These are phyloP conservation scores for Ogataea paradorogensis DNA, from an alignment of 805 yeast species.

Conservation along the genomic window DNA sequence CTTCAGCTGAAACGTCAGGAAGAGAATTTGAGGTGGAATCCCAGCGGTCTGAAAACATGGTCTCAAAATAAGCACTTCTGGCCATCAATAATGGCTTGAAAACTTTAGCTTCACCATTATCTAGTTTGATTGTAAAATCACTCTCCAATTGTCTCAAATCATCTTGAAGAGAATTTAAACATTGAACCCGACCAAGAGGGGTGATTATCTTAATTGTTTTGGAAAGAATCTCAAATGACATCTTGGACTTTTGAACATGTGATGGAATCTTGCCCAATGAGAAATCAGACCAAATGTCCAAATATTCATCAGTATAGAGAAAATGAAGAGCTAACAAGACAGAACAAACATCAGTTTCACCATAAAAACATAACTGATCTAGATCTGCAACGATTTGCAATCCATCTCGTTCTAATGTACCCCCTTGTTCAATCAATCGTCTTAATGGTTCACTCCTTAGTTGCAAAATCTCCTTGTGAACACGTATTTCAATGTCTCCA, in stretches of 20 bases:
- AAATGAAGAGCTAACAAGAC: constrained; percentile 44
- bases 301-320: constrained; percentile 45
- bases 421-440: not conserved
- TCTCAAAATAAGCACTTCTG: constrained; percentile 63
- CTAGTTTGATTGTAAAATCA: constrained; percentile 39
- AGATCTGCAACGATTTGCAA: constrained; percentile 6
- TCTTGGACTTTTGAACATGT: constrained; percentile 30
- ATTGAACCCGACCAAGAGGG: constrained; percentile 28
- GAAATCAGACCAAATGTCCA: constrained; percentile 47
- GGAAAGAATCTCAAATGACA: constrained; percentile 29
- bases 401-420: constrained; percentile 14
- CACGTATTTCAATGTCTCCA: constrained; percentile 15
- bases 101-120: constrained; percentile 44
- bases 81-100: constrained; percentile 53
- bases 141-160: constrained; percentile 15
- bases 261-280: constrained; percentile 30
- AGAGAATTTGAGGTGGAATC: constrained; percentile 16
- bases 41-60: constrained; percentile 59
- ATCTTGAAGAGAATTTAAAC: constrained; percentile 18
- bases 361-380: constrained; percentile 16
- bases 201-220: constrained; percentile 26
- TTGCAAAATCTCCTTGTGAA: constrained; percentile 16
- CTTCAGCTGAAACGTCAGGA: constrained; percentile 41
- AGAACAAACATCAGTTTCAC: constrained; percentile 23
- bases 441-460: constrained; percentile 11